Base-by-base conservation (phyloP, 345 rosid genomes). In the Reutealis trisperma region DNA sequence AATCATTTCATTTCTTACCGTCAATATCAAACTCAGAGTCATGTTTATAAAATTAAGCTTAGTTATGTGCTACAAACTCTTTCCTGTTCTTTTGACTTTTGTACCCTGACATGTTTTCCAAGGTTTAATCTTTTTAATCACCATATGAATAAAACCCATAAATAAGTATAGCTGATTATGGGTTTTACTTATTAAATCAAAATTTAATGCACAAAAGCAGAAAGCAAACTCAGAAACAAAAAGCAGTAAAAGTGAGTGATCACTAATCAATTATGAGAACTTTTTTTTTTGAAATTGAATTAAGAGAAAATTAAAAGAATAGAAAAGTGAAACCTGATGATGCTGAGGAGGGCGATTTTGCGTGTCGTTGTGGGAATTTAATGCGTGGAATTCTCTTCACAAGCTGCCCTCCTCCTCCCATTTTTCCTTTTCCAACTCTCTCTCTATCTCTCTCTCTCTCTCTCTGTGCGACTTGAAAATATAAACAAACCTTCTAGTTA, bases 371-470 rank as follows among this genome's bases (percentile, higher is more conserved):
- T 18, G 97, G 94, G 83, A 92, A 92, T 77, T 86, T 90, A 76
- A 92, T 92, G 14, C 90, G 88, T 14, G 93, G 90, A 74, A 90
- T 84, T 88, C 93, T 88, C 88, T 79, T 92, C 90, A 89, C 41
- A 41, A 67, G 51, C 25, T 81, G 70, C 73, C 63, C 71, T 34
- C 45, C 79, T 71, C 41, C 71, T 44, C 41, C 63, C 1, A 2
- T 78, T 49, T 10, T 45, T 4, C 64, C 12, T 70, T 18, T 52
- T 42, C n/a, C 60, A 21, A 1, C 37, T 37, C 37, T 24, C 2
- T 6, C 71, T 63, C 54, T 47, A 3, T 47, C 51, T 12, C 2
- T 47, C 8, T 2, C 45, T 42, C 3, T 27, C 1, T 27, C 51
- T 47, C 3, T 47, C 51, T 15, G 6, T 2, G 51, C 14, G 51